A percentile compares a stretch with the other conserved stretches of the same genome.
These are phyloP conservation scores for Agapanthus africanus DNA, from an alignment of 106 monocot genomes.

Conservation along the genomic window DNA sequence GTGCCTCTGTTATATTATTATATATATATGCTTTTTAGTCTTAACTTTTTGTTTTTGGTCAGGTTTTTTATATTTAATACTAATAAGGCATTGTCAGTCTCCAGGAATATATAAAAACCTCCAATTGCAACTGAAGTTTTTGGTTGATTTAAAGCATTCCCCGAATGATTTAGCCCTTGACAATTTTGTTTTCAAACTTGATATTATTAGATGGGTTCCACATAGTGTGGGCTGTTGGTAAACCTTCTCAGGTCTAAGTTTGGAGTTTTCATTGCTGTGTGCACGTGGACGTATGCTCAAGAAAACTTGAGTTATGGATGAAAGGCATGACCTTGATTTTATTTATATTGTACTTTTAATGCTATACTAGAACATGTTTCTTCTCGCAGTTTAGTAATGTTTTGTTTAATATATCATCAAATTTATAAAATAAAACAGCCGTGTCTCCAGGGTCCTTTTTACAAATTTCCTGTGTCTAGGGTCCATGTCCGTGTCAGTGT, in stretches of 20 bases:
- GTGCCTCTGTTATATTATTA: not conserved
- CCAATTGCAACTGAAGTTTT: not conserved
- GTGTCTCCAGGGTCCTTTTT: no score
- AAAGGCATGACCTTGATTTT: no score
- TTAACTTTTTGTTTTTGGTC: not conserved
- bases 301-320: no score
- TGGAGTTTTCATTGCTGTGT: not conserved
- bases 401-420: no score
- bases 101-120: not conserved
- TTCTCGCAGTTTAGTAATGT: no score
- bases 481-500: no score
- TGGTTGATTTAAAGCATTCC: not conserved
- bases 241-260: no score
- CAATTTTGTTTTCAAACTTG: not conserved
- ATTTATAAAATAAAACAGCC: no score
- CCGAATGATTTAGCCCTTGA: not conserved
- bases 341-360: no score
- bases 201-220: not conserved
- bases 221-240: not conserved
- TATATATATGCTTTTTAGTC: slow-evolving; percentile 1
- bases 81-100: not conserved
- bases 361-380: no score
- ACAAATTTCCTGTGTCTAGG: no score
- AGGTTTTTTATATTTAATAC: not conserved
- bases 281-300: not conserved